Percentiles rank a stretch among this genome's conserved stretches.
Conservation (phyloP, 495 filamentous ascomycete species). For the Penicillium bialowiezense region DNA sequence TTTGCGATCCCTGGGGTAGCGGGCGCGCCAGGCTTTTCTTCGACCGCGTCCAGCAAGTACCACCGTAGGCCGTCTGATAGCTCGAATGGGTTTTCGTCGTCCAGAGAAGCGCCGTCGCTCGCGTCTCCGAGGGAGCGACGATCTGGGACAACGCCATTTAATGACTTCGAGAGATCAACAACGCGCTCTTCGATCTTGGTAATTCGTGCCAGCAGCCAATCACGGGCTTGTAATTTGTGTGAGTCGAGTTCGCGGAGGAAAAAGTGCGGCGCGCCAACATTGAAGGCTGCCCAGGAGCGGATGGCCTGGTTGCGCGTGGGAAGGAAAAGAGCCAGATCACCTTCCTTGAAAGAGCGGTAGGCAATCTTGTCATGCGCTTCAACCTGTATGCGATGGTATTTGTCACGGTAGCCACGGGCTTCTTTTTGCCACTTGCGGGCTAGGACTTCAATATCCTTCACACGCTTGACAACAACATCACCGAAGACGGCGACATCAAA, state of each 20-base stretch:
- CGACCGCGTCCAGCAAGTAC: constrained; percentile 90
- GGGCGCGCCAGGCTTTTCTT: constrained; percentile 94
- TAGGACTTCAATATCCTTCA: constrained; percentile 86
- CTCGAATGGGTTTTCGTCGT: constrained; percentile 97
- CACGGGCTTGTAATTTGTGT: constrained; percentile 76
- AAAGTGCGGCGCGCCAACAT: constrained; percentile 93
- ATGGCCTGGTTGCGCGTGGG: constrained; percentile 92
- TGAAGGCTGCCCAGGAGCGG: constrained; percentile 97
- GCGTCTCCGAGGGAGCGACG: constrained; percentile 50
- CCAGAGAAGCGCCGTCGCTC: constrained; percentile 60
- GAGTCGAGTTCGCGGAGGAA: constrained; percentile 91
- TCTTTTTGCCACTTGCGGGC: constrained; percentile 90
- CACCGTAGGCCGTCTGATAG: constrained; percentile 92
- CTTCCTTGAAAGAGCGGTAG: constrained; percentile 94
- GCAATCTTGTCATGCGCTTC: constrained; percentile 96
- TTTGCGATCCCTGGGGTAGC: constrained; percentile 84
- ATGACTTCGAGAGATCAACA: constrained; percentile 82
- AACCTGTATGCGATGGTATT: constrained; percentile 75
- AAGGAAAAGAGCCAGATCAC: constrained; percentile 91
- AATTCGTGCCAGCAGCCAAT: constrained; percentile 95
- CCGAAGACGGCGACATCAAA: constrained; percentile 82
- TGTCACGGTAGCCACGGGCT: constrained; percentile 80
- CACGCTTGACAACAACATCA: constrained; percentile 76
- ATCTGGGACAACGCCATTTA: constrained; percentile 56
- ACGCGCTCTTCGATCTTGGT: constrained; percentile 88